Base-by-base conservation (phyloP, 169 alveolate species). In the Cryptosporidium canis region DNA sequence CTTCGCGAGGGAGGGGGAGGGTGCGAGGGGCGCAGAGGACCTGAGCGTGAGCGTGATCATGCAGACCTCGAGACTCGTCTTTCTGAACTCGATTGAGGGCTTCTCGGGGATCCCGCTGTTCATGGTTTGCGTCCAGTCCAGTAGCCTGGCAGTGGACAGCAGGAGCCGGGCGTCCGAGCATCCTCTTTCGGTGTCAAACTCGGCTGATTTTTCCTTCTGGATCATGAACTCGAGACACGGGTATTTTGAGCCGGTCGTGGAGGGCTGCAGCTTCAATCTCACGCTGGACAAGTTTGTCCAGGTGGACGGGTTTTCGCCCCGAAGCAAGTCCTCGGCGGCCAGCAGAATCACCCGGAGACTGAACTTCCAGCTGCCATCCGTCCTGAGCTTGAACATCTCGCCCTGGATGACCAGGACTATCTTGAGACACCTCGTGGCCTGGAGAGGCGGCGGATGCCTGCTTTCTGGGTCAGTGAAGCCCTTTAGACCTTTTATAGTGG, bases 181-280 rank as follows among this genome's bases (percentile, higher is more conserved):
- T 55, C 87, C 87, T 39, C 7, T 24, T n/a, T 56, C 55, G 0
- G n/a, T 41, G 9, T n/a, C n/a, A 11, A 77, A 45, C 29, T 39
- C 65, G 18, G 87, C 66, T 4, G 87, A 77, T 29, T 58, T 77
- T 11, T 41, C 68, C 7, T 24, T 77, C 43, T 77, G 87, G 87
- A 27, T 77, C 0, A 55, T 77, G 64, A 77, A 77, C 45, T 77
- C 87, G n/a, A 61, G 55, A 14, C 87, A 77, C n/a, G 87, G 87
- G 11, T 77, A 77, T 39, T 77, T 55, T 29, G 87, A 77, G 33
- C 87, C 87, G 18, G 24, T 77, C 0, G 27, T 77, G 16, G 87
- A 77, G 29, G 87, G 55, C 9, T 77, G 87, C 61, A 61, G 35
- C 44, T 77, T 77, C 31, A 61, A 29, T 29, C 51, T 77, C 35